Conservation (phyloP, 164 flowering plant species). For the Sedum album region DNA sequence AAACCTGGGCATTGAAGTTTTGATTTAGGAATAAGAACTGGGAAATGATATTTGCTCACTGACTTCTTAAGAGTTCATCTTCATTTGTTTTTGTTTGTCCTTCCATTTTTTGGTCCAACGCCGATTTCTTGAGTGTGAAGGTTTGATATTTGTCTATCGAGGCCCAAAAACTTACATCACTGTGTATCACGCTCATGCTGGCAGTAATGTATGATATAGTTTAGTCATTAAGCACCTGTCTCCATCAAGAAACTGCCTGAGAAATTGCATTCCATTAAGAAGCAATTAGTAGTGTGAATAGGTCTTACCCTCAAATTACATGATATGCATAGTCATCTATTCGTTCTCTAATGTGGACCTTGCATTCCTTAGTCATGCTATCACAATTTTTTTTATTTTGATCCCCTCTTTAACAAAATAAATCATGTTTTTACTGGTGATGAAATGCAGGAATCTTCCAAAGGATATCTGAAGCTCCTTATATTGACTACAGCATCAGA, state of each 20-base stretch:
- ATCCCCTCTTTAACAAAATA: neutral
- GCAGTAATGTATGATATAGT: neutral
- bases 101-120: neutral
- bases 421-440: neutral
- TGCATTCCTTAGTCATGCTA: neutral
- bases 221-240: neutral
- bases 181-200: neutral
- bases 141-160: neutral
- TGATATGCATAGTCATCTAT: neutral
- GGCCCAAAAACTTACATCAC: neutral
- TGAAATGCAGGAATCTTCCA: conserved; percentile 62
- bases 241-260: neutral
- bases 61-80: neutral
- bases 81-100: neutral
- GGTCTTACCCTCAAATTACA: neutral
- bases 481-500: conserved; percentile 88
- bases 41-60: neutral
- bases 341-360: neutral
- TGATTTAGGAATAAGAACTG: neutral
- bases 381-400: neutral
- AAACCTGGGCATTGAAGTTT: neutral
- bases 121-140: neutral
- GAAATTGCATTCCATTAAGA: neutral
- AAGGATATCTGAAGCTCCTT: conserved; percentile 89
- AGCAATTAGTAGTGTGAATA: neutral